Evolutionary conservation across 1,139 yeast species (phyloP), one percentile per base, ranked within the genome.

Genomic region (Kazachstania sp.): DNA sequence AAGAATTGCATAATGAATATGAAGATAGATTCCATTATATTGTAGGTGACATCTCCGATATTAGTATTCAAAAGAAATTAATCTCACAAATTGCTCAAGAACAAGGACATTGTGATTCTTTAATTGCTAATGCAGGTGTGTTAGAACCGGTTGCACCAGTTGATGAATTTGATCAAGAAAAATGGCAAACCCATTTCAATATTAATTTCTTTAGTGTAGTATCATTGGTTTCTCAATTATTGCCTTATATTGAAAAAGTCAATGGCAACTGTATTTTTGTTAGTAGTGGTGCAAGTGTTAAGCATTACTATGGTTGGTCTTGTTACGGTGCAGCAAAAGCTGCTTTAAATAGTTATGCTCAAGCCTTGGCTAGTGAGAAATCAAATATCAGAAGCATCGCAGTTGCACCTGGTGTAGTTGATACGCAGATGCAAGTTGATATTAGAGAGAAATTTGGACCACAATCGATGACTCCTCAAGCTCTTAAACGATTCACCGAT

Each of bases 321-420:
- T 95, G 95, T 3, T 90, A 90, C 59, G 95, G 96, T 1, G 71
- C 88, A 2, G 80, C 95, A 16, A 90, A 90, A 66, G 96, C 96
- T 0, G 95, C 96, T 0, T 64, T 88, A 49, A 86, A 90, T 65
- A 88, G 82, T 58, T 73, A 87, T 46, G 79, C 85, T 8, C 63
- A 69, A 43, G 77, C 86, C 9, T 65, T 90, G 23, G 82, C 86
- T 1, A 71, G 68, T 4, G 95, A 86, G 57, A 90, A 85, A 61
- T 66, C 71, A 2, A 75, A 71, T 0, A 69, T 88, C 19, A 69
- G 70, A 43, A 72, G 85, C 3, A 68, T 86, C 11, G 72, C 95
- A 0, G 73, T 90, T 23, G 96, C 95, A 2, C 97, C 97, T 0
- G 97, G 97, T 3, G 95, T 86, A 1, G 97, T 90, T 2, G 87